A percentile compares a stretch with the other conserved stretches of the same genome.
Evolutionary conservation across 768 basidiomycete species (phyloP).

Genomic region (Boletus tomentosulus): DNA sequence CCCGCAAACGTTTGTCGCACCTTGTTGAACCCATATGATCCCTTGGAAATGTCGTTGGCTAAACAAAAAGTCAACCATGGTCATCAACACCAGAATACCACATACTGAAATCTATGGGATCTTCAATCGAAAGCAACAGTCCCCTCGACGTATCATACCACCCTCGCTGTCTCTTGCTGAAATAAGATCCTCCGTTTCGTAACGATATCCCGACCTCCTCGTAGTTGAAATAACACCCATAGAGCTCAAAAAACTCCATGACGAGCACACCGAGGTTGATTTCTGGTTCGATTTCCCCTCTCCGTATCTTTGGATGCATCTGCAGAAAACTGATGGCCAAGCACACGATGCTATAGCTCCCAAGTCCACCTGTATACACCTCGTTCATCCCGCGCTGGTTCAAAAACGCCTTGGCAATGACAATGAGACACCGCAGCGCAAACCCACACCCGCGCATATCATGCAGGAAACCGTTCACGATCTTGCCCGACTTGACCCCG

Average conservation of each 20-base stretch:
- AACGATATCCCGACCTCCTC: conserved; percentile 86
- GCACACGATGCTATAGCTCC: conserved; percentile 93
- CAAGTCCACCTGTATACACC: conserved; percentile 93
- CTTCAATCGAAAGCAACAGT: conserved; percentile 79
- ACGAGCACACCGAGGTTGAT: conserved; percentile 90
- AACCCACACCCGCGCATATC: conserved; percentile 53
- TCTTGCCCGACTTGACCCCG: conserved; percentile 71
- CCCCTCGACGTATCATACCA: conserved; percentile 66
- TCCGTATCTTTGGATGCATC: conserved; percentile 93
- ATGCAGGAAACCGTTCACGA: conserved; percentile 76
- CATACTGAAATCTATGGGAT: conserved; percentile 86
- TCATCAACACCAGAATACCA: conserved; percentile 11
- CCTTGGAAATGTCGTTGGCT: conserved; percentile 93
- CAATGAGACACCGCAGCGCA: conserved; percentile 76
- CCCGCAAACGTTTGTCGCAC: conserved; percentile 84
- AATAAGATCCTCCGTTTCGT: conserved; percentile 86
- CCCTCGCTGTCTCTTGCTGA: conserved; percentile 72
- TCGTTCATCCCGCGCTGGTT: conserved; percentile 93
- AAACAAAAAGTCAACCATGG: conserved; percentile 4
- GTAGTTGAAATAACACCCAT: conserved; percentile 90
- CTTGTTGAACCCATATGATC: conserved; percentile 78
- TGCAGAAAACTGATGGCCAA: conserved; percentile 92
- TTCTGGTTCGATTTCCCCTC: conserved; percentile 82
- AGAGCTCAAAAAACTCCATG: conserved; percentile 96
- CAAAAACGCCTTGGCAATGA: conserved; percentile 89